Percentiles rank a stretch among this genome's conserved stretches.
These are phyloP conservation scores for Lumnitzera racemosa DNA, from an alignment of 345 rosid genomes.

Conservation along the genomic window DNA sequence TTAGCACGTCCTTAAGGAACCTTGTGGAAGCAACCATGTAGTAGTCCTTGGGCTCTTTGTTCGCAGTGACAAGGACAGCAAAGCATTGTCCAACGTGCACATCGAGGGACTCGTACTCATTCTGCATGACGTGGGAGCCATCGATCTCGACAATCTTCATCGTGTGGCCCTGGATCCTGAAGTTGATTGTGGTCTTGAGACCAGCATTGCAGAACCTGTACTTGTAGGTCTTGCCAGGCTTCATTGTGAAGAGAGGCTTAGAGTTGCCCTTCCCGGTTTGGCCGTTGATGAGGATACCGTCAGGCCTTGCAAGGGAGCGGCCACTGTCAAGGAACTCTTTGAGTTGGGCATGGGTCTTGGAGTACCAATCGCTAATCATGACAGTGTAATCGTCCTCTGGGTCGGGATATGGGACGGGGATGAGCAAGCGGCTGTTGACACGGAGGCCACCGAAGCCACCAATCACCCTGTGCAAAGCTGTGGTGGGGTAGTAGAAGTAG, in stretches of 20 bases:
- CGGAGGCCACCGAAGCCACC: conserved; percentile 3
- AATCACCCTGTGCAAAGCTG: not conserved
- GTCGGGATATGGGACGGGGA: conserved; percentile 1
- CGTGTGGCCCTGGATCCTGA: conserved; percentile 1
- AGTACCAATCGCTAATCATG: conserved; percentile 1
- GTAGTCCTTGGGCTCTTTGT: conserved; percentile 1
- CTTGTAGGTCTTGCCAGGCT: conserved; percentile 2
- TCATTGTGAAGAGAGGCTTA: conserved; percentile 1
- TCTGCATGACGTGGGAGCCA: not conserved
- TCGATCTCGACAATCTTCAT: conserved; percentile 3
- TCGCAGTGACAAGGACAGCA: not conserved
- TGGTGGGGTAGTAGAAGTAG: conserved; percentile 1
- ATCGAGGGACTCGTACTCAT: not conserved
- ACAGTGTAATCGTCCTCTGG: conserved; percentile 3
- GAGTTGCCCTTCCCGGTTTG: not conserved
- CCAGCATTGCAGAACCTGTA: conserved; percentile 1
- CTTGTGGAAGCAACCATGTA: conserved; percentile 1
- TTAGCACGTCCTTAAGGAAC: not conserved
- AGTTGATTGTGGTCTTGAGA: not conserved
- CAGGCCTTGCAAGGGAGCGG: conserved; percentile 2
- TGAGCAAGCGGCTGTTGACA: not conserved
- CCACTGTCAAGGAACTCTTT: not conserved
- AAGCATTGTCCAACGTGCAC: not conserved
- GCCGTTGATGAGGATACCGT: conserved; percentile 2
- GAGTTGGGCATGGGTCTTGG: not conserved